Percentiles rank a stretch among this genome's conserved stretches.
Evolutionary conservation across 306 rosid species (phyloP).

Genomic region (Delonix regia): DNA sequence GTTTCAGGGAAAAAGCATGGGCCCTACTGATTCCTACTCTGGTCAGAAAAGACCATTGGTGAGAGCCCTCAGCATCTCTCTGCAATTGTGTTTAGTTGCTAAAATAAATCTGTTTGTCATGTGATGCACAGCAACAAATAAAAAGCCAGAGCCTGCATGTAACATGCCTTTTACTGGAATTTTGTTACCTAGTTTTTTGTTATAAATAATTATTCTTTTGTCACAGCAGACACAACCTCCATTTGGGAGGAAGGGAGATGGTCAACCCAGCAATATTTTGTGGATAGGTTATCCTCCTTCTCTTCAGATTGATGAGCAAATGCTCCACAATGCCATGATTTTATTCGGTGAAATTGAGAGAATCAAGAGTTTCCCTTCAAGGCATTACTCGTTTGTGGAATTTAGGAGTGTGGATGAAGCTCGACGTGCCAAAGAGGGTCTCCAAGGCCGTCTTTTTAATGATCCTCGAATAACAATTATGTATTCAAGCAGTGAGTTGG

Average conservation of each 20-base stretch:
- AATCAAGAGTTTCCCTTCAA: slow-evolving; percentile 87
- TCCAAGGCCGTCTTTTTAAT: slow-evolving; percentile 95
- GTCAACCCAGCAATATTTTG: slow-evolving; percentile 76
- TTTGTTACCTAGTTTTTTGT: background rate
- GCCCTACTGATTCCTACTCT: slow-evolving; percentile 47
- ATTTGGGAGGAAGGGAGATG: slow-evolving; percentile 65
- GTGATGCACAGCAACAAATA: background rate
- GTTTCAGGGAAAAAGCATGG: slow-evolving; percentile 59
- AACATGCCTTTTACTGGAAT: slow-evolving; percentile 6
- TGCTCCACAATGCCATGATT: slow-evolving; percentile 99
- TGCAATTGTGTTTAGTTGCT: slow-evolving; percentile 14
- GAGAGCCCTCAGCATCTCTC: slow-evolving; percentile 39
- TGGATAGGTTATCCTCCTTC: slow-evolving; percentile 95
- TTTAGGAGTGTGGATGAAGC: slow-evolving; percentile 99
- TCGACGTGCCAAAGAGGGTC: slow-evolving; percentile 97
- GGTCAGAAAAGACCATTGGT: slow-evolving; percentile 67
- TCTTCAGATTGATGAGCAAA: slow-evolving; percentile 95
- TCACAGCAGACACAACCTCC: slow-evolving; percentile 68
- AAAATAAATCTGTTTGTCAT: background rate
- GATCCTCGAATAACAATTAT: slow-evolving; percentile 91
- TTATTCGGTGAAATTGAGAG: slow-evolving; percentile 98
- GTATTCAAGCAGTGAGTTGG: slow-evolving; percentile 82
- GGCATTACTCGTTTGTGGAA: slow-evolving; percentile 88
- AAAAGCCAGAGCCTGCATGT: background rate
- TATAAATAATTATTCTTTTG: slow-evolving; percentile 27